Conservation (phyloP, 2,329 filamentous ascomycete species). For the Talaromyces sp. region DNA sequence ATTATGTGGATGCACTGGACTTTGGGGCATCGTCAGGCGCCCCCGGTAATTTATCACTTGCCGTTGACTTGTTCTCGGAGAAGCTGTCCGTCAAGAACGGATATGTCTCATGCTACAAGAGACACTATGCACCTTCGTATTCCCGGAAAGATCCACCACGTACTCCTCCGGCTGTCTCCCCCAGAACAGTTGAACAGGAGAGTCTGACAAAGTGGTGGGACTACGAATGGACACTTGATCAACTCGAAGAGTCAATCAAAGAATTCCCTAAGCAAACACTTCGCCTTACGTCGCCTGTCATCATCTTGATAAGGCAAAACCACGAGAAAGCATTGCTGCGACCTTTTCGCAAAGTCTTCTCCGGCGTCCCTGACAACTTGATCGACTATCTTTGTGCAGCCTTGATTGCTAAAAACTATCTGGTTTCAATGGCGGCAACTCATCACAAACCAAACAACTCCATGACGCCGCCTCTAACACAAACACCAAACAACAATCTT, state of each 20-base stretch:
- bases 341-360: conserved; percentile 34
- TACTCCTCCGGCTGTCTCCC: conserved; percentile 14
- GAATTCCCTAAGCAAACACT: conserved; percentile 32
- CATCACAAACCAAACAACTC: conserved; percentile 22
- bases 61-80: conserved; percentile 5
- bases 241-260: conserved; percentile 34
- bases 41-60: conserved; percentile 4
- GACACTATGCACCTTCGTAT: neutral
- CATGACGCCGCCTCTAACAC: conserved; percentile 10
- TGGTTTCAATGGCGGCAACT: conserved; percentile 25
- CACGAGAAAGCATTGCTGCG: conserved; percentile 31
- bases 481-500: conserved; percentile 14
- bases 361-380: conserved; percentile 26
- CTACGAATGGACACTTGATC: conserved; percentile 36
- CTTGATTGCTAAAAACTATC: conserved; percentile 34
- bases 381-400: conserved; percentile 34
- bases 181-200: conserved; percentile 24
- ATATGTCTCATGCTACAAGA: conserved; percentile 11
- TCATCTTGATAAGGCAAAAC: conserved; percentile 33
- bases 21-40: neutral
- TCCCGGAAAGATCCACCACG: conserved; percentile 3
- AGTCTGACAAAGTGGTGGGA: conserved; percentile 31
- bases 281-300: conserved; percentile 34
- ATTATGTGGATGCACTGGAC: conserved; percentile 20
- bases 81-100: conserved; percentile 7